Evolutionary conservation across 331 rosid species (phyloP).

Genomic region (Telfairia occidentalis): DNA sequence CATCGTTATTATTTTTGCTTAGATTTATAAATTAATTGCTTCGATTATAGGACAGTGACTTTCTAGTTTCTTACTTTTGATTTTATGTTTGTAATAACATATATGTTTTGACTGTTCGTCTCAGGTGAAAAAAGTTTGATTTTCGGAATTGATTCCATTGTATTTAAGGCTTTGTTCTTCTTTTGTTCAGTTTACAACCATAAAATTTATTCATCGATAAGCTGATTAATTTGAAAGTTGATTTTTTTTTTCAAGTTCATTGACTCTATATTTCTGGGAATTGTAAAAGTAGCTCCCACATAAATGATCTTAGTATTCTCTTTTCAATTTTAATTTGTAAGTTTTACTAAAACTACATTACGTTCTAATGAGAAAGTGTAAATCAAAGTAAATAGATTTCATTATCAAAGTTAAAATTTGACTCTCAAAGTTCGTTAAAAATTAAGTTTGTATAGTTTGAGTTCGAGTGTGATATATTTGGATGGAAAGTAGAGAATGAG

Average conservation of each 20-base stretch:
- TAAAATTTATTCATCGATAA: background rate
- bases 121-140: background rate
- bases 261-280: background rate
- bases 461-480: no score
- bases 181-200: background rate
- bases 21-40: background rate
- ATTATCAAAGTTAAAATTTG: no score
- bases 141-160: background rate
- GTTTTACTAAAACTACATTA: no score
- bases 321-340: no score
- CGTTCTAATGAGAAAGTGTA: no score
- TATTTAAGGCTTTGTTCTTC: background rate
- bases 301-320: no score
- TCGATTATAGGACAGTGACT: background rate
- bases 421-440: no score
- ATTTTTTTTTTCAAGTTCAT: background rate
- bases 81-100: background rate
- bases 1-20: background rate
- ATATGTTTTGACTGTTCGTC: background rate
- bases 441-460: no score
- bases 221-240: background rate
- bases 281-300: background rate
- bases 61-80: background rate
- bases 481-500: no score
- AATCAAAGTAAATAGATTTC: no score